Base-by-base conservation (phyloP, 2,329 filamentous ascomycete genomes). In the Rachicladosporium sp. region DNA sequence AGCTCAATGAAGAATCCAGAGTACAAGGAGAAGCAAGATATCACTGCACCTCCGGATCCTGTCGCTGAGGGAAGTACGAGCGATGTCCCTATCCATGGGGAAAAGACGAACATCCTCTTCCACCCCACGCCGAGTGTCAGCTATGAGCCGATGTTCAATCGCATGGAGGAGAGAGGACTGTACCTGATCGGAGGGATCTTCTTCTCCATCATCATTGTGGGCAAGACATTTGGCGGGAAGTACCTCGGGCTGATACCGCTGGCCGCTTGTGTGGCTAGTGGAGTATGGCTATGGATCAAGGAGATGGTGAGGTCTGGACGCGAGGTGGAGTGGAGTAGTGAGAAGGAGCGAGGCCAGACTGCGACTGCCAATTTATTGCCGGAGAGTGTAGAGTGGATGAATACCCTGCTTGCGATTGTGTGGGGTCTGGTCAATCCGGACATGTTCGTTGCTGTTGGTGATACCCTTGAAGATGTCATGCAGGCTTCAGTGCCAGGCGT, bases 401-500 rank as follows among this genome's bases (percentile, higher is more conserved):
- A 98, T 59, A 88, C 84, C 0, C 75, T 91, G 37, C 62, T 96
- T 3, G 76, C 74, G 2, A 74, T 94, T 32, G 71, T 91, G 33
- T 98, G 91, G 91, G 83, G 85, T 1, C 67, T 96, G 3, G 79
- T 95, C 47, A 93, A 96, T 54, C 89, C 91, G 0, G 89, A 96
- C 33, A 93, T 96, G 82, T 91, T 98, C 59, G 69, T 76, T n/a
- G 76, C 76, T 4, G 75, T 95, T 6, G 88, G 88, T n/a, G 91
- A 96, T 56, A 95, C 84, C 9, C 73, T 91, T 4, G 84, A 91
- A 62, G 89, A 96, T 58, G 83, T 96, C 49, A 96, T 96, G 89
- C 87, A 93, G 58, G 89, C 88, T 12, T 94, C 86, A 0, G 82
- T 95, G 0, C 91, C 91, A 0, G 78, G 82, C 2, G 67, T 96